phyloP scores from a whole-genome alignment of 768 basidiomycete genomes.

The Kwoniella newhampshirensis region DNA sequence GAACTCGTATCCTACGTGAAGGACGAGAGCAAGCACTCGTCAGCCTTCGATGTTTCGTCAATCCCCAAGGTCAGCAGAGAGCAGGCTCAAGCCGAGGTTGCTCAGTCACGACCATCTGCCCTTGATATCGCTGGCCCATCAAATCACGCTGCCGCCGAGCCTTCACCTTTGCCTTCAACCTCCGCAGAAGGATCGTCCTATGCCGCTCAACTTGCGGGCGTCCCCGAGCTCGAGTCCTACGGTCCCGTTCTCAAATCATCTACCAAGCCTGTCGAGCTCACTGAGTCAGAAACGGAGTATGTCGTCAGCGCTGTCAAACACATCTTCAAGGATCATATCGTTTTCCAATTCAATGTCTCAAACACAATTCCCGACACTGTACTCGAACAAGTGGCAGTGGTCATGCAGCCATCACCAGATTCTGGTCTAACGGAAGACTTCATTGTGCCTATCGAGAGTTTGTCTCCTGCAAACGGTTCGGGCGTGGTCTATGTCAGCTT shows the following conservation, averaged over 20 bases:
- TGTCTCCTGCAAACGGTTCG: conserved; percentile 71
- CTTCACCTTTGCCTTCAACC: conserved; percentile 59
- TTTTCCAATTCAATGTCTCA: conserved; percentile 99
- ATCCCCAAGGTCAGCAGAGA: conserved; percentile 93
- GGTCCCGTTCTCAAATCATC: conserved; percentile 86
- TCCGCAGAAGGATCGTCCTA: conserved; percentile 84
- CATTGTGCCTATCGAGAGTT: conserved; percentile 76
- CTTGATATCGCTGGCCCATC: conserved; percentile 71
- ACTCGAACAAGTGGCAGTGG: conserved; percentile 86
- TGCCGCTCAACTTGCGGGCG: conserved; percentile 75
- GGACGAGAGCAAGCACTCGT: conserved; percentile 66
- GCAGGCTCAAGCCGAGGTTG: conserved; percentile 83
- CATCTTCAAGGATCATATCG: conserved; percentile 88
- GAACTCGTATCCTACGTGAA: conserved; percentile 93
- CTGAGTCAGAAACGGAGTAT: conserved; percentile 97
- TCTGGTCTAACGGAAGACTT: conserved; percentile 84
- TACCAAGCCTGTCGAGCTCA: conserved; percentile 72
- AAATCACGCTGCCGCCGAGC: conserved; percentile 61
- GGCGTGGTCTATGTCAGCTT: conserved; percentile 90
- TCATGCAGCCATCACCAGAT: conserved; percentile 81
- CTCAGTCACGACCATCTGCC: conserved; percentile 72
- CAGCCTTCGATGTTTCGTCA: conserved; percentile 77
- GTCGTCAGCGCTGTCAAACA: conserved; percentile 96
- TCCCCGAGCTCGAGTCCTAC: conserved; percentile 81
- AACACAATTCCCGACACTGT: conserved; percentile 96